Evolutionary conservation across 2,329 filamentous ascomycete species (phyloP).

Genomic region (Talaromyces sp.): DNA sequence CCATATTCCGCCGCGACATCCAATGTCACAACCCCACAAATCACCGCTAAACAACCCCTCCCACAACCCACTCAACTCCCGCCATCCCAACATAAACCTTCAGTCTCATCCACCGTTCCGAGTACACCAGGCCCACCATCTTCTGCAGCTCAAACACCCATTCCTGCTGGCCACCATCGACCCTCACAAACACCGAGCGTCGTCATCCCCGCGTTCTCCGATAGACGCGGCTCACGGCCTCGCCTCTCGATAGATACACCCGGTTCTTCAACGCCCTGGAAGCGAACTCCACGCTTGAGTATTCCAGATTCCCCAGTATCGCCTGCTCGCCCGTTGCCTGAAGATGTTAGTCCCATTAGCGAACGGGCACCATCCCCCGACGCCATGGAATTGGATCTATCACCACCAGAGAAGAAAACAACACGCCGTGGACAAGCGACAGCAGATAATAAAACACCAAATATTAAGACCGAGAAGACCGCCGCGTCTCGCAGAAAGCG

Average conservation of each 20-base stretch:
- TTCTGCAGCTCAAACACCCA: conserved; percentile 25
- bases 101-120: conserved; percentile 25
- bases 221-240: conserved; percentile 31
- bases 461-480: conserved; percentile 32
- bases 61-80: conserved; percentile 20
- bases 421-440: conserved; percentile 24
- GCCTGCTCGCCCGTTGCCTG: conserved; percentile 43
- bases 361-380: conserved; percentile 44
- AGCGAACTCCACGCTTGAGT: conserved; percentile 38
- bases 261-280: conserved; percentile 50
- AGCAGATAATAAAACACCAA: conserved; percentile 20
- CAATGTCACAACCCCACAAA: conserved; percentile 20
- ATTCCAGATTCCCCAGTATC: conserved; percentile 42
- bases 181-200: conserved; percentile 34
- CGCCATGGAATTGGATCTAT: conserved; percentile 24
- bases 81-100: conserved; percentile 16
- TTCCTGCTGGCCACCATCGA: conserved; percentile 24
- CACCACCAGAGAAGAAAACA: conserved; percentile 28
- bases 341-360: conserved; percentile 51
- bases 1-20: conserved; percentile 30
- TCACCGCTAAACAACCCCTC: conserved; percentile 22
- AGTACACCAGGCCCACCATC: conserved; percentile 30
- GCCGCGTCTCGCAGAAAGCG: conserved; percentile 31
- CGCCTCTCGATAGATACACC: conserved; percentile 43
- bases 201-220: conserved; percentile 28